phyloP scores from a whole-genome alignment of 192 early-diverging fungal species.

The Coemansia sp. region DNA sequence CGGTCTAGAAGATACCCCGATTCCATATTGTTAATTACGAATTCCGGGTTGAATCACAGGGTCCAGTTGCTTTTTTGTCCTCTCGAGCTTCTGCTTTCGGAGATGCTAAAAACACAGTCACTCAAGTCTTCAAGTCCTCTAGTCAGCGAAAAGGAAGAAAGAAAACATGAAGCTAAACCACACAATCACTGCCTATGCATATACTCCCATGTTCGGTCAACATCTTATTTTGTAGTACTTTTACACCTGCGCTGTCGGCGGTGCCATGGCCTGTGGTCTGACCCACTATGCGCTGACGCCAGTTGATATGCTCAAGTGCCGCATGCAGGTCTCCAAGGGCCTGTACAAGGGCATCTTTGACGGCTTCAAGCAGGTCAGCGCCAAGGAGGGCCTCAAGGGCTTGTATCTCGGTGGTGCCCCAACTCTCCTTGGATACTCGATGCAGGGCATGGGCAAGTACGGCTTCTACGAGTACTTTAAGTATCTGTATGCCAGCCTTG shows the following conservation, averaged over 20 bases:
- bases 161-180: too few species aligned
- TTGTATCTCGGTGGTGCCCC: constrained; percentile 78
- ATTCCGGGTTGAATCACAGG: too few species aligned
- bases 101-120: too few species aligned
- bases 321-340: constrained; percentile 58
- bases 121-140: too few species aligned
- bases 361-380: constrained; percentile 57
- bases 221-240: constrained; percentile 53
- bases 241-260: constrained; percentile 63
- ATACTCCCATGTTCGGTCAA: neutral
- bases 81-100: neutral
- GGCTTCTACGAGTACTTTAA: constrained; percentile 93
- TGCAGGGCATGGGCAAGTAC: constrained; percentile 87
- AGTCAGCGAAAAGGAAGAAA: too few species aligned
- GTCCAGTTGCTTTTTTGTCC: too few species aligned
- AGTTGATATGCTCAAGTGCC: constrained; percentile 60
- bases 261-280: constrained; percentile 66
- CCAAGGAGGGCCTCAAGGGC: constrained; percentile 70
- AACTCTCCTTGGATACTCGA: constrained; percentile 81
- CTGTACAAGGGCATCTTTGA: constrained; percentile 58
- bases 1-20: too few species aligned
- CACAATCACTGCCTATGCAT: too few species aligned
- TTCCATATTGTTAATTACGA: too few species aligned
- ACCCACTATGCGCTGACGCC: constrained; percentile 67
- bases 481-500: constrained; percentile 63